Evolutionary conservation across 371 early-diverging fungal genomes (phyloP).

Genomic region (Syncephalis fuscata): DNA sequence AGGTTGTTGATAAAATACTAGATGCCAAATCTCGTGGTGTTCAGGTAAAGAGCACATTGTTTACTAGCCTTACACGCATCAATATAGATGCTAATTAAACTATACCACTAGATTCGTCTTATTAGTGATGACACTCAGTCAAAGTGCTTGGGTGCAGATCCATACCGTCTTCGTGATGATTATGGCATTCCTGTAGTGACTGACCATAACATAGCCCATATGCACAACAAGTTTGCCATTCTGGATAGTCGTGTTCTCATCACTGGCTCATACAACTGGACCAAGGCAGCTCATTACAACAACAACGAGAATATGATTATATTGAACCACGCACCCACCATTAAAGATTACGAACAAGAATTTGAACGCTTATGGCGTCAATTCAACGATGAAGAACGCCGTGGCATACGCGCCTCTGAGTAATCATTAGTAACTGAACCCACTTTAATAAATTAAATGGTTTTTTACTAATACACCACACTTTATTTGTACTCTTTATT

Average conservation of each 20-base stretch:
- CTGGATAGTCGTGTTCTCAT: constrained; percentile 25
- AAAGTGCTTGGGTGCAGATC: constrained; percentile 29
- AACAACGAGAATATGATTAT: background rate
- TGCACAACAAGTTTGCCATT: constrained; percentile 53
- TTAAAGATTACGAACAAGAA: background rate
- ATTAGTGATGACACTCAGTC: constrained; percentile 45
- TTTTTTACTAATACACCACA: no score
- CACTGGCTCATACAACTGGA: constrained; percentile 31
- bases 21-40: background rate
- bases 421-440: no score
- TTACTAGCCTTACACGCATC: no score
- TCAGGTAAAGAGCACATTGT: constrained; percentile 16
- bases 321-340: background rate
- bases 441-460: no score
- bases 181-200: constrained; percentile 22
- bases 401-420: no score
- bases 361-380: background rate
- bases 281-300: constrained; percentile 7
- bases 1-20: background rate
- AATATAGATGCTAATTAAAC: no score
- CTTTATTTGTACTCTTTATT: no score
- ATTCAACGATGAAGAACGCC: background rate
- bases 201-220: constrained; percentile 25
- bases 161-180: constrained; percentile 19
- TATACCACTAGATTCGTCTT: constrained; percentile 2